Conservation (phyloP, 2,329 filamentous ascomycete species). For the Arthrobotrys megalospora region DNA sequence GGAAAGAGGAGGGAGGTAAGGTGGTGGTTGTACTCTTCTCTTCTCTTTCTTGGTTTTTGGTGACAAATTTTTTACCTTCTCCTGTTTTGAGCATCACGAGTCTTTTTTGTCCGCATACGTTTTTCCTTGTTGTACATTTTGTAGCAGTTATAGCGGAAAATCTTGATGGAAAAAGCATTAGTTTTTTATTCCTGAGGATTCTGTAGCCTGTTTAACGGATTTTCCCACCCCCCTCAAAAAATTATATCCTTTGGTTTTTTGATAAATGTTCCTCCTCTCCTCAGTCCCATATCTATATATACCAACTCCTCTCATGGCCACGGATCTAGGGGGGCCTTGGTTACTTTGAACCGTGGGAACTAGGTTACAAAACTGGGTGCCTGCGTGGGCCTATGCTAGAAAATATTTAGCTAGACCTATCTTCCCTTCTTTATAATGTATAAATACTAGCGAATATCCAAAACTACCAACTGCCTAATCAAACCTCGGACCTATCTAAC, state of each 20-base stretch:
- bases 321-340: neutral
- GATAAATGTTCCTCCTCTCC: neutral
- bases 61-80: conserved; percentile 34
- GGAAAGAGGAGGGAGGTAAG: neutral
- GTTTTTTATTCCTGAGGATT: neutral
- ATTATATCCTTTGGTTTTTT: neutral
- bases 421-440: no score
- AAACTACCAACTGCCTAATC: no score
- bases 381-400: no score
- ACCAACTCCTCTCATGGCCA: conserved; percentile 8
- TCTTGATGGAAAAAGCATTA: conserved; percentile 19
- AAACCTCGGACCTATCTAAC: no score
- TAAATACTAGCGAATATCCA: no score
- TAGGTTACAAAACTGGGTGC: no score
- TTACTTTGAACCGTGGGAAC: no score
- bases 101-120: conserved; percentile 26
- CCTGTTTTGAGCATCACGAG: conserved; percentile 5
- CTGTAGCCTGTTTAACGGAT: conserved; percentile 5
- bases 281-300: neutral
- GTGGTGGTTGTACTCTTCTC: neutral
- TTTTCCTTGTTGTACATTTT: conserved; percentile 15
- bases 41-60: conserved; percentile 33
- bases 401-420: no score
- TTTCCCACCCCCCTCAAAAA: neutral
- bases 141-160: conserved; percentile 32